Evolutionary conservation across 2,329 filamentous ascomycete species (phyloP).

Genomic region (Alternaria metachromatica): DNA sequence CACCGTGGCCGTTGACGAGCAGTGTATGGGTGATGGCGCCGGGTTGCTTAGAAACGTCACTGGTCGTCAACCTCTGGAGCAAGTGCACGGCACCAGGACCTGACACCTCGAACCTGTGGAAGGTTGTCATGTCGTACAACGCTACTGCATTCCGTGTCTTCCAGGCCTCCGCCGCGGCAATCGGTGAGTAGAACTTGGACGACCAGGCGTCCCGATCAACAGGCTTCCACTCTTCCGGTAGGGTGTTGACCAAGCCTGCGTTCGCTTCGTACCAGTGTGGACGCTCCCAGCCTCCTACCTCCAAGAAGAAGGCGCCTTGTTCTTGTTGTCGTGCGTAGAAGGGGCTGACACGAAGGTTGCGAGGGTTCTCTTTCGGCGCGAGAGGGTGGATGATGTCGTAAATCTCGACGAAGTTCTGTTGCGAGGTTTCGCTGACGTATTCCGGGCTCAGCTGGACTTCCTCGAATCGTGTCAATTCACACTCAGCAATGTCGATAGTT

Average conservation of each 20-base stretch:
- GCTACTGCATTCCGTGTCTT: conserved; percentile 68
- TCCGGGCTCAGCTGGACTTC: conserved; percentile 63
- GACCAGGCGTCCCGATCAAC: conserved; percentile 66
- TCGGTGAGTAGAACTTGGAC: conserved; percentile 62
- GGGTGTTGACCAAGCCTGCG: conserved; percentile 55
- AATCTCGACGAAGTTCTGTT: conserved; percentile 68
- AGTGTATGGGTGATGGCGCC: conserved; percentile 65
- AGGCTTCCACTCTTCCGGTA: conserved; percentile 63
- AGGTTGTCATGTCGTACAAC: conserved; percentile 68
- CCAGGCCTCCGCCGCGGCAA: conserved; percentile 68
- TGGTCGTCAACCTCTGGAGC: conserved; percentile 61
- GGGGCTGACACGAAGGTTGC: conserved; percentile 65
- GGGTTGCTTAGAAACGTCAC: conserved; percentile 55
- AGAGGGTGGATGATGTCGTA: conserved; percentile 70
- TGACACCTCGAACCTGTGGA: conserved; percentile 64
- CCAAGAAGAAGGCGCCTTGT: conserved; percentile 66
- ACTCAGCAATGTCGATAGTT: conserved; percentile 63
- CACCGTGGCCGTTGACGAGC: conserved; percentile 60
- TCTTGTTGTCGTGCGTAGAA: conserved; percentile 63
- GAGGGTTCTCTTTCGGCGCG: conserved; percentile 63
- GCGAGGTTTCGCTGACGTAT: conserved; percentile 65
- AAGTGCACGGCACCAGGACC: conserved; percentile 64
- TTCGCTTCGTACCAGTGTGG: conserved; percentile 69
- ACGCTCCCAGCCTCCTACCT: conserved; percentile 67
- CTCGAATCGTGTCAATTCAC: conserved; percentile 67